Percentiles rank a stretch among this genome's conserved stretches.
phyloP scores from a whole-genome alignment of 192 early-diverging fungal genomes.

The Pilobolus umbonatus region DNA sequence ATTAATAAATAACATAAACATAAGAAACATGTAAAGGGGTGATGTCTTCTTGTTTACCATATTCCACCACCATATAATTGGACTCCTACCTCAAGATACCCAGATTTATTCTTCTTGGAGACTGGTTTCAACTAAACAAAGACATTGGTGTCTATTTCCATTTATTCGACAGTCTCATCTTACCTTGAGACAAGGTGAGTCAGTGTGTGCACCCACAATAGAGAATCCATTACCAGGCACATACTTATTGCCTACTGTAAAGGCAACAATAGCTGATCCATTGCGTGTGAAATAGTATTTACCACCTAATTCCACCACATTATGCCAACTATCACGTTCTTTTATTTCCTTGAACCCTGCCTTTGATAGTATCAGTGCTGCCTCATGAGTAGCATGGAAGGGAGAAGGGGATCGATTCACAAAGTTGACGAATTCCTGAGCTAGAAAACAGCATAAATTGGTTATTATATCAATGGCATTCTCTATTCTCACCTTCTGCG shows the following conservation, averaged over 20 bases:
- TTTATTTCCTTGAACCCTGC: slow-evolving; percentile 85
- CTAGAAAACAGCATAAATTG: slow-evolving; percentile 25
- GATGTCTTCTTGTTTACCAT: slow-evolving; percentile 55
- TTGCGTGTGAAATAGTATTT: slow-evolving; percentile 98
- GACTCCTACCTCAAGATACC: slow-evolving; percentile 89
- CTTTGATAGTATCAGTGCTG: slow-evolving; percentile 59
- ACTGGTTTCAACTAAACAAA: slow-evolving; percentile 79
- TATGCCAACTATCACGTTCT: slow-evolving; percentile 81
- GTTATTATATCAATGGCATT: no score
- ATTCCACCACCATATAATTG: slow-evolving; percentile 96
- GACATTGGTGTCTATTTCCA: not conserved
- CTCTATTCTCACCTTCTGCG: no score
- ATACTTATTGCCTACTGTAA: slow-evolving; percentile 89
- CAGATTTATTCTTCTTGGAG: slow-evolving; percentile 82
- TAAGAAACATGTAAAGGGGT: no score
- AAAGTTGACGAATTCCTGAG: slow-evolving; percentile 73
- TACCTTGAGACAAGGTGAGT: slow-evolving; percentile 94
- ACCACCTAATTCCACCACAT: slow-evolving; percentile 64
- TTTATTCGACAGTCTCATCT: not conserved
- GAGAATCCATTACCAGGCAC: slow-evolving; percentile 80
- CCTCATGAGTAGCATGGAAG: slow-evolving; percentile 91
- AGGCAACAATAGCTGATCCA: slow-evolving; percentile 80
- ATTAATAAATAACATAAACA: no score
- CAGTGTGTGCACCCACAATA: slow-evolving; percentile 93
- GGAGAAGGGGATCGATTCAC: slow-evolving; percentile 92